Percentiles rank a stretch among this genome's conserved stretches.
These are phyloP conservation scores for Nicotiana sylvestris DNA, from an alignment of 257 asterid species.

Conservation along the genomic window DNA sequence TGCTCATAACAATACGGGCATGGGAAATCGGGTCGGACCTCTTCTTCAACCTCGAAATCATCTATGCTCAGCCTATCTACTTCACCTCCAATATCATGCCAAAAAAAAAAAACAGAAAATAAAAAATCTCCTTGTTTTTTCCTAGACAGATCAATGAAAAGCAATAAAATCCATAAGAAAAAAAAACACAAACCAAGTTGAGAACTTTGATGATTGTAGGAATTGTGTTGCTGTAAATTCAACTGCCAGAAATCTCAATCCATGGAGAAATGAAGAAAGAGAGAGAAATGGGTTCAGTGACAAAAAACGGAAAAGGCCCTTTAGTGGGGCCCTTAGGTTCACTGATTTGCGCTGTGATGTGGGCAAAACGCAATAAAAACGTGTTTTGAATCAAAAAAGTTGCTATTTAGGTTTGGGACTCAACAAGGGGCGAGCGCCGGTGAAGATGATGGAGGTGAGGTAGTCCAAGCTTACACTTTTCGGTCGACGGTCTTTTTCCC, in stretches of 20 bases:
- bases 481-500: no score
- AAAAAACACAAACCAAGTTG: constrained; percentile 49
- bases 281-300: not conserved
- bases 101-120: not conserved
- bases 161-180: not conserved
- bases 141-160: not conserved
- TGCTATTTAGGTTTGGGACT: no score
- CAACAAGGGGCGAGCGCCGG: no score
- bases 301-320: no score
- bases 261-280: constrained; percentile 31
- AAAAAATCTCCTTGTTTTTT: not conserved
- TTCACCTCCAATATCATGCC: constrained; percentile 7
- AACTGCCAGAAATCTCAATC: constrained; percentile 80
- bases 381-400: no score
- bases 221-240: constrained; percentile 46
- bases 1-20: constrained; percentile 87
- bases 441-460: no score
- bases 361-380: no score
- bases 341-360: no score
- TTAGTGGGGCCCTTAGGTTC: no score
- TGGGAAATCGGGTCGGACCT: constrained; percentile 61
- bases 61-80: constrained; percentile 61
- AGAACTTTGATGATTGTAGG: constrained; percentile 24
- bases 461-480: no score
- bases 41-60: constrained; percentile 75